Conservation (phyloP, 495 filamentous ascomycete genomes). For the Xylaria nigripes region DNA sequence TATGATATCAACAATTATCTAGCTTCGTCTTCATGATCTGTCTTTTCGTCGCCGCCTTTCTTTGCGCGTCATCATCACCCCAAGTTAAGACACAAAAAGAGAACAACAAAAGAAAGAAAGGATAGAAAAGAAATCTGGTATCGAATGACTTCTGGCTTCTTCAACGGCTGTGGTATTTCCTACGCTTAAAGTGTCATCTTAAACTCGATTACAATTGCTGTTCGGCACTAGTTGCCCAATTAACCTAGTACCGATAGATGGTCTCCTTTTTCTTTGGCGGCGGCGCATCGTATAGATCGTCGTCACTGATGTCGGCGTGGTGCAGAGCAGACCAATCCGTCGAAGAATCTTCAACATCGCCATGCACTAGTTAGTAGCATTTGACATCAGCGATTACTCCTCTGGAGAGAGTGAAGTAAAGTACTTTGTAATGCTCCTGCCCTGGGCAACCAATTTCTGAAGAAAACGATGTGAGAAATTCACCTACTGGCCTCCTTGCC, state of each 20-base stretch:
- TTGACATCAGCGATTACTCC: not conserved
- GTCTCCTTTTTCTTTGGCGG: constrained; percentile 25
- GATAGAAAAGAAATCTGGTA: not conserved
- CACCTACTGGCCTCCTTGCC: constrained; percentile 32
- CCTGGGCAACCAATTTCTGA: not conserved
- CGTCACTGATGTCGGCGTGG: not conserved
- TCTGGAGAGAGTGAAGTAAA: not conserved
- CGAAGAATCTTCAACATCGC: constrained; percentile 5
- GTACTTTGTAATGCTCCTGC: not conserved
- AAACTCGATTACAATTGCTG: not conserved
- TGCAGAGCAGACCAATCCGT: not conserved
- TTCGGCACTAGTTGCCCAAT: not conserved
- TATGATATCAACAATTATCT: not conserved
- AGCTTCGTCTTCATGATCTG: not conserved
- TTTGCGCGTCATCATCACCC: not conserved
- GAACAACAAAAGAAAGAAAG: not conserved
- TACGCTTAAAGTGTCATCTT: not conserved
- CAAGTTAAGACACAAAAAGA: no score
- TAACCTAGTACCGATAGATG: constrained; percentile 32
- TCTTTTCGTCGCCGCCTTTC: not conserved
- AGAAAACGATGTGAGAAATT: constrained; percentile 4
- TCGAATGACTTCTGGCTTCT: not conserved
- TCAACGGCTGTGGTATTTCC: not conserved
- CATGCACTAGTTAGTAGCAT: constrained; percentile 9
- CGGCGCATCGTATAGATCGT: constrained; percentile 16